phyloP scores from a whole-genome alignment of 2,329 filamentous ascomycete genomes.

The Cladosporium oxysporum region DNA sequence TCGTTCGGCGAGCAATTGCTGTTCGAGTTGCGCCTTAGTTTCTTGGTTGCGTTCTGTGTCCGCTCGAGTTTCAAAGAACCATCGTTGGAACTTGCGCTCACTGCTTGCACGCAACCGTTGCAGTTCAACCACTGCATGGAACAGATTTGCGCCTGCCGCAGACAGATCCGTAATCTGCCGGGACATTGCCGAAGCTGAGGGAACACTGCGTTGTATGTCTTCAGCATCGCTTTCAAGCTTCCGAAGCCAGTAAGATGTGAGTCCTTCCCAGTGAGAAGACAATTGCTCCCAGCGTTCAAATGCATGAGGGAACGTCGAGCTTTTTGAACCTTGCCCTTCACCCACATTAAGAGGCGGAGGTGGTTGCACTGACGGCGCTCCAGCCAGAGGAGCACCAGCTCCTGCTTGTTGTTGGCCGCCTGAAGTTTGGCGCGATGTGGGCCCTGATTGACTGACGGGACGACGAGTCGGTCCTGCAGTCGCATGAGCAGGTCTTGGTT shows the following conservation, averaged over 20 bases:
- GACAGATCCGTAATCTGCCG: slow-evolving; percentile 97
- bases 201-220: slow-evolving; percentile 73
- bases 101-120: slow-evolving; percentile 92
- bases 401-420: slow-evolving; percentile 23
- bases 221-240: slow-evolving; percentile 87
- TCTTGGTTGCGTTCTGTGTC: slow-evolving; percentile 87
- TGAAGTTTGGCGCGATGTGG: slow-evolving; percentile 28
- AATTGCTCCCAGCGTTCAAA: slow-evolving; percentile 97
- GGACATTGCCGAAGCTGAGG: slow-evolving; percentile 82
- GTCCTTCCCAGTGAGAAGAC: slow-evolving; percentile 95
- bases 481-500: slow-evolving; percentile 29
- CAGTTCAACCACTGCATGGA: slow-evolving; percentile 95
- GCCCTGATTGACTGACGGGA: slow-evolving; percentile 12
- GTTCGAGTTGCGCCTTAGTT: slow-evolving; percentile 76
- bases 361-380: slow-evolving; percentile 24
- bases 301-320: slow-evolving; percentile 85
- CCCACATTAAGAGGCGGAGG: slow-evolving; percentile 22
- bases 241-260: slow-evolving; percentile 96
- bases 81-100: slow-evolving; percentile 95
- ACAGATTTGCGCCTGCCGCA: slow-evolving; percentile 92
- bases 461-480: slow-evolving; percentile 19
- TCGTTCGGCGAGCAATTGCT: slow-evolving; percentile 72
- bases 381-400: slow-evolving; percentile 23
- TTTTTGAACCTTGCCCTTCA: slow-evolving; percentile 32
- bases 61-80: slow-evolving; percentile 93